Conservation (phyloP, 129 eudicot genomes). For the Heracleum sosnowskyi region DNA sequence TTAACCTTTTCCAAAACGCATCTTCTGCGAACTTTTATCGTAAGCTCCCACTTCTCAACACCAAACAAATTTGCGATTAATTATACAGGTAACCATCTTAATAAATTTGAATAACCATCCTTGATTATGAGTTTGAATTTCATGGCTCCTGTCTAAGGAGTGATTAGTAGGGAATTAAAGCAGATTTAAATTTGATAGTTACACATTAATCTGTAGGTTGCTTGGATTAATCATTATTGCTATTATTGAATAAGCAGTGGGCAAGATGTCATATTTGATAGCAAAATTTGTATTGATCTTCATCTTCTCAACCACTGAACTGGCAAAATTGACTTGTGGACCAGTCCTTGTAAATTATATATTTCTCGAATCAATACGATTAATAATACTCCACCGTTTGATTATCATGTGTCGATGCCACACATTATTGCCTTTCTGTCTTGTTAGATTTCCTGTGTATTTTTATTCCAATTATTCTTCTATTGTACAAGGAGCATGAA, state of each 20-base stretch:
- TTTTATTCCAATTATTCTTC: too few relatives aligned
- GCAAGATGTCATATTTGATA: neutral
- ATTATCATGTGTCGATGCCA: neutral
- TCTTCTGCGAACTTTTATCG: neutral
- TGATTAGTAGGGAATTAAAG: neutral
- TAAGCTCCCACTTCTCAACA: neutral
- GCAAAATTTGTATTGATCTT: neutral
- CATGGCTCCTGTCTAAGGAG: neutral
- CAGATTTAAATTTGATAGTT: neutral
- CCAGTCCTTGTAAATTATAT: neutral
- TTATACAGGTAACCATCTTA: neutral
- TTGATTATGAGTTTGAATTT: neutral
- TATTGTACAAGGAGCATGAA: too few relatives aligned
- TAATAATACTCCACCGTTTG: neutral
- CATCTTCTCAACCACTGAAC: neutral
- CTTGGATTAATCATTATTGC: neutral
- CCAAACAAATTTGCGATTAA: neutral
- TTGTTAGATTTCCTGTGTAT: too few relatives aligned
- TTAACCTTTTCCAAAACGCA: neutral
- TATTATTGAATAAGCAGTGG: neutral
- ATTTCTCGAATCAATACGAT: neutral
- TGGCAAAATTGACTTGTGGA: constrained; percentile 10
- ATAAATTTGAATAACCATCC: neutral
- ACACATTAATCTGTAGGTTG: neutral
- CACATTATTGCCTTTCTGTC: neutral